Evolutionary conservation across 2,329 filamentous ascomycete species (phyloP).

Genomic region (Botrytis paeoniae): DNA sequence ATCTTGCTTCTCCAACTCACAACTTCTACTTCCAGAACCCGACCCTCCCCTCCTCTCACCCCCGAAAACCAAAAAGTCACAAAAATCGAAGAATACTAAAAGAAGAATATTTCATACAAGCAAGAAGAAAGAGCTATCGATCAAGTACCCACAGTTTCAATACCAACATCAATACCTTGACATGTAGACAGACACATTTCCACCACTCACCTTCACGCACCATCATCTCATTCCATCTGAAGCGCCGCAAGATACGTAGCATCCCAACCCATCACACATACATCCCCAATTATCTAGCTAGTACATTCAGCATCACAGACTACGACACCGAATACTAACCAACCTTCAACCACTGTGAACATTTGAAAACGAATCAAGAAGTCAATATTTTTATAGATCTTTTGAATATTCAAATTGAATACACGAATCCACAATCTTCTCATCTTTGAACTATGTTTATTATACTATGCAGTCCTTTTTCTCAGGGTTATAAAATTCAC

Average conservation of each 20-base stretch:
- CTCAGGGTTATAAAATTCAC: too few species aligned
- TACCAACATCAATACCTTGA: not conserved
- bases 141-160: not conserved
- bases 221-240: not conserved
- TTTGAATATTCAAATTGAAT: not conserved
- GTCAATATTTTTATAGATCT: not conserved
- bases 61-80: not conserved
- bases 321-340: too few species aligned
- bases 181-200: not conserved
- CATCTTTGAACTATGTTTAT: not conserved
- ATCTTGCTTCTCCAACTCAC: too few species aligned
- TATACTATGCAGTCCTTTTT: too few species aligned
- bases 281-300: not conserved
- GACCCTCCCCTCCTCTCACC: too few species aligned
- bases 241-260: not conserved
- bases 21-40: not conserved
- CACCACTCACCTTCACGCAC: not conserved
- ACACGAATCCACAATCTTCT: not conserved
- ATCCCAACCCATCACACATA: not conserved
- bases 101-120: not conserved
- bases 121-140: not conserved
- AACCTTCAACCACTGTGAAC: too few species aligned
- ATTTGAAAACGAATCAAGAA: not conserved
- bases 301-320: too few species aligned
- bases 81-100: not conserved